A percentile compares a stretch with the other conserved stretches of the same genome.
phyloP scores from a whole-genome alignment of 2,329 filamentous ascomycete genomes.

The Talaromyces sp. region DNA sequence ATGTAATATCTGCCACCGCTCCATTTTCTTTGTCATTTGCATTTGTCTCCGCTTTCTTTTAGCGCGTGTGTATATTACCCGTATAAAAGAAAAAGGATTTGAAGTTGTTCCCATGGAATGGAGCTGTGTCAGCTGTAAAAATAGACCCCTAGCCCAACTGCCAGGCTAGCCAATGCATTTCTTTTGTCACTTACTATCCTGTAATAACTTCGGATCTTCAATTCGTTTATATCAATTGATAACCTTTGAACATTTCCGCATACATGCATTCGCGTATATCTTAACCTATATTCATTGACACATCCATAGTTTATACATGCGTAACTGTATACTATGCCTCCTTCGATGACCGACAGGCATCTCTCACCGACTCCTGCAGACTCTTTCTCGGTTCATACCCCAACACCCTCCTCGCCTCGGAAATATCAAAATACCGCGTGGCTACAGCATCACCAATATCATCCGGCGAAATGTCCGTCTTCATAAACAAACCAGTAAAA shows the following conservation, averaged over 20 bases:
- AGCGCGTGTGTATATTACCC: constrained; percentile 39
- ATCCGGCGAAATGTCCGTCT: constrained; percentile 3
- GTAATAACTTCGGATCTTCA: neutral
- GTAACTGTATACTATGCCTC: neutral
- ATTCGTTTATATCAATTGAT: neutral
- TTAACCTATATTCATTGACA: neutral
- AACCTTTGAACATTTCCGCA: neutral
- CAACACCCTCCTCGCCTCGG: constrained; percentile 2
- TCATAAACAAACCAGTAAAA: neutral
- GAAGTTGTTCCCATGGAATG: neutral
- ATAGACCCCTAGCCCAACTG: neutral
- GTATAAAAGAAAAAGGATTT: constrained; percentile 24
- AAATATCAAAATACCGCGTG: constrained; percentile 3
- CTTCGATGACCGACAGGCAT: neutral
- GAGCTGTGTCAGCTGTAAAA: constrained; percentile 3
- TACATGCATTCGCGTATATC: too few relatives aligned
- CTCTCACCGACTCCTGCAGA: neutral
- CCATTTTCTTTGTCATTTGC: constrained; percentile 24
- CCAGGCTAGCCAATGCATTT: constrained; percentile 4
- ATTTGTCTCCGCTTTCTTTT: constrained; percentile 33
- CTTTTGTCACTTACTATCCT: neutral
- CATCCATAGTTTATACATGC: neutral
- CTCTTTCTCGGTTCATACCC: constrained; percentile 3
- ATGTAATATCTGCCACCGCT: constrained; percentile 36
- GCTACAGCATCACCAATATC: constrained; percentile 9